These are phyloP conservation scores for Spinacia oleracea DNA, from an alignment of 179 eudicot species.

Conservation along the genomic window DNA sequence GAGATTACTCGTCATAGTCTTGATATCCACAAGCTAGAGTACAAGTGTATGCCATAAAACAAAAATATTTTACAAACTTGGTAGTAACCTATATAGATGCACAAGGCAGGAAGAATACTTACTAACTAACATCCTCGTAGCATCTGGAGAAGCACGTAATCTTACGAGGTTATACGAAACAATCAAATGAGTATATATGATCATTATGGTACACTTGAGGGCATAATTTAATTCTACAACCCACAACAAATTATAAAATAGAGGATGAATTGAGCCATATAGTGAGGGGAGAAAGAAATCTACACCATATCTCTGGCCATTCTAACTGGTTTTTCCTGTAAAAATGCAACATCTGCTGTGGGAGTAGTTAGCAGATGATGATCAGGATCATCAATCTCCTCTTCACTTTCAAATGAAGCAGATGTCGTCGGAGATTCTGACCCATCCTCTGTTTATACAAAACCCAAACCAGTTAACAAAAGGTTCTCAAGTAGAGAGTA, in stretches of 20 bases:
- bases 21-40: background rate
- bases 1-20: background rate
- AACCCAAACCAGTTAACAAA: background rate
- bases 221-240: background rate
- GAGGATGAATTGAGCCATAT: background rate
- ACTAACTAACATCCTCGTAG: conserved; percentile 11
- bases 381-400: conserved; percentile 45
- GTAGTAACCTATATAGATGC: background rate
- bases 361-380: conserved; percentile 52
- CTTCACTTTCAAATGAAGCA: conserved; percentile 34
- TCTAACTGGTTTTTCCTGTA: conserved; percentile 60
- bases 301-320: conserved; percentile 47
- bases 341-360: conserved; percentile 49
- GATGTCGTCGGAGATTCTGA: conserved; percentile 36
- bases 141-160: background rate
- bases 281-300: conserved; percentile 8
- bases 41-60: background rate
- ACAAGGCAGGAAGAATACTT: background rate
- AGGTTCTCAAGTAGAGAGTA: background rate
- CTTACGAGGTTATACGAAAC: conserved; percentile 20
- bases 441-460: conserved; percentile 39
- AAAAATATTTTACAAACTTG: background rate
- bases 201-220: conserved; percentile 20
- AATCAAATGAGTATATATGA: background rate
- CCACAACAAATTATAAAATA: background rate